Conservation (phyloP, 805 yeast species). For the Candida tammaniensis region DNA sequence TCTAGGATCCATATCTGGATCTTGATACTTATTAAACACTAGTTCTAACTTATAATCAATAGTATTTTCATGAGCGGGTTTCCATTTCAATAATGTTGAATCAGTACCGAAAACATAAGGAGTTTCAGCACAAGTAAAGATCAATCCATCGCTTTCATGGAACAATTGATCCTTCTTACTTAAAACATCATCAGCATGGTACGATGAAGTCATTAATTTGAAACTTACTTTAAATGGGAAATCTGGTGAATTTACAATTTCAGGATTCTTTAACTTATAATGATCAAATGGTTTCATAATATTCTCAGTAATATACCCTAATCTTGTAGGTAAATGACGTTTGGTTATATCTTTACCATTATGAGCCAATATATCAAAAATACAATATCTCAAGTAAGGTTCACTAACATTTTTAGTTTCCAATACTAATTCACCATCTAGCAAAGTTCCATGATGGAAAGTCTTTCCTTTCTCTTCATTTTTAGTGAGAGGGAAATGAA, state of each 20-base stretch:
- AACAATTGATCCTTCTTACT: slow-evolving; percentile 67
- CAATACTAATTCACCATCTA: slow-evolving; percentile 92
- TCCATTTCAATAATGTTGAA: slow-evolving; percentile 86
- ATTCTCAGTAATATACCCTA: slow-evolving; percentile 81
- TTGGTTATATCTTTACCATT: slow-evolving; percentile 71
- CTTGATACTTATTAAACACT: slow-evolving; percentile 56
- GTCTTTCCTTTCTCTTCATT: slow-evolving; percentile 46
- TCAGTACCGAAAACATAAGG: slow-evolving; percentile 92
- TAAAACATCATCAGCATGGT: slow-evolving; percentile 73
- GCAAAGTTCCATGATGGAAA: slow-evolving; percentile 81
- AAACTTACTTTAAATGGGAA: slow-evolving; percentile 86
- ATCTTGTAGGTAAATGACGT: slow-evolving; percentile 72
- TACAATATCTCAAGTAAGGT: slow-evolving; percentile 62
- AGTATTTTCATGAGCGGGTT: slow-evolving; percentile 93
- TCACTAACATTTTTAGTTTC: slow-evolving; percentile 60
- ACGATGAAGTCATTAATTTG: slow-evolving; percentile 85
- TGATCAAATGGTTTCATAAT: slow-evolving; percentile 80
- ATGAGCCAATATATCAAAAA: slow-evolving; percentile 87
- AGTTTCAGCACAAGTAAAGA: slow-evolving; percentile 85
- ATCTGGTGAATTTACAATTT: slow-evolving; percentile 54
- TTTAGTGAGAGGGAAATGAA: slow-evolving; percentile 72
- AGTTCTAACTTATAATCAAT: slow-evolving; percentile 78
- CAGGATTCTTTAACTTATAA: slow-evolving; percentile 67
- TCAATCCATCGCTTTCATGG: slow-evolving; percentile 91
- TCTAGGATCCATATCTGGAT: slow-evolving; percentile 61